phyloP scores from a whole-genome alignment of 352 stramenopile species.

The Phytophthora gonapodyides region DNA sequence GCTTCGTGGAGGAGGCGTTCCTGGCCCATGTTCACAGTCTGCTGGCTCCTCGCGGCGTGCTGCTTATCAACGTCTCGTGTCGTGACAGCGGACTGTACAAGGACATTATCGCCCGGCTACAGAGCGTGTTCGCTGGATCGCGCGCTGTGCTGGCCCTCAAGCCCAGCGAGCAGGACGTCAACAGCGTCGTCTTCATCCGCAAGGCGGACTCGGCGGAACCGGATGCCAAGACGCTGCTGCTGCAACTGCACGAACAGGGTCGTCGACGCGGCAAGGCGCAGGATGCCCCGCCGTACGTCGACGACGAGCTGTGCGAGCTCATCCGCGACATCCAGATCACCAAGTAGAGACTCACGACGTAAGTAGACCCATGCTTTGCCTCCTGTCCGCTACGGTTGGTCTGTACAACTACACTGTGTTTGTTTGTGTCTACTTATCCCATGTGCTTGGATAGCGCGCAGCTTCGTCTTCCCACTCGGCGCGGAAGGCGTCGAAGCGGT shows the following conservation, averaged over 20 bases:
- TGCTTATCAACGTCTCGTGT: constrained; percentile 75
- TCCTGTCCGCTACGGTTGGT: constrained; percentile 5
- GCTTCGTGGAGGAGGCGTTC: constrained; percentile 59
- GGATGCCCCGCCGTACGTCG: constrained; percentile 39
- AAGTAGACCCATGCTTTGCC: constrained; percentile 22
- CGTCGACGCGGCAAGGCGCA: constrained; percentile 38
- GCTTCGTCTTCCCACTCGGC: constrained; percentile 73
- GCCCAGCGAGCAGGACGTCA: constrained; percentile 62
- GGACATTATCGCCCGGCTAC: constrained; percentile 51
- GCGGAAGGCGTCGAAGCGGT: constrained; percentile 80
- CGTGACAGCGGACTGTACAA: constrained; percentile 50
- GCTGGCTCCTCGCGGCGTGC: constrained; percentile 45
- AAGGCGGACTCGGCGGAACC: constrained; percentile 40
- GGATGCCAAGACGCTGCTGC: constrained; percentile 36
- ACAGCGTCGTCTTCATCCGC: constrained; percentile 62
- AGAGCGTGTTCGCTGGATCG: constrained; percentile 38
- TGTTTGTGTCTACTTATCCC: constrained; percentile 39
- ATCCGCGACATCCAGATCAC: constrained; percentile 57
- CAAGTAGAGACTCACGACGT: constrained; percentile 34
- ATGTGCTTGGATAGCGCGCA: constrained; percentile 59
- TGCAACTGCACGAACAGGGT: constrained; percentile 43
- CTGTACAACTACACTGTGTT: constrained; percentile 1
- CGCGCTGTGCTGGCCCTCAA: constrained; percentile 38
- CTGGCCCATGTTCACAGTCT: constrained; percentile 41
- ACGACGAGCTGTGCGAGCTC: constrained; percentile 57